A percentile compares a stretch with the other conserved stretches of the same genome.
Conservation (phyloP, 1,284 basidiomycete genomes). For the Athelia sp. region DNA sequence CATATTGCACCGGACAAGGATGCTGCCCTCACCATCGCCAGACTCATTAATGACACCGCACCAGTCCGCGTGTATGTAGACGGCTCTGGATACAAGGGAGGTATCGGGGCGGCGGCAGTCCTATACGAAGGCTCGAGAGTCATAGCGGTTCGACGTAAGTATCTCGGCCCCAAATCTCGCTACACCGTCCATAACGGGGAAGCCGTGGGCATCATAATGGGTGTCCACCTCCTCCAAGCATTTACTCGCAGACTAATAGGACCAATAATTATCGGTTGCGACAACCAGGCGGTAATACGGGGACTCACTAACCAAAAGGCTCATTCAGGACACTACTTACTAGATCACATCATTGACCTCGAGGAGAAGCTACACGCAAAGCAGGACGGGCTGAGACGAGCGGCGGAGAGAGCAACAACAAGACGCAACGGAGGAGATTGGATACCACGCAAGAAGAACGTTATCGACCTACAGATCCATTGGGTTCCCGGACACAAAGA, state of each 20-base stretch:
- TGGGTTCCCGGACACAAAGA: constrained; percentile 15
- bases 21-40: no score
- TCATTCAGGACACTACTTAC: constrained; percentile 3
- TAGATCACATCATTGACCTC: not conserved
- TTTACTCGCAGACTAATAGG: not conserved
- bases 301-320: constrained; percentile 5
- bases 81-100: constrained; percentile 13
- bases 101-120: constrained; percentile 19
- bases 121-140: not conserved
- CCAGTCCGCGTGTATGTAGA: constrained; percentile 10
- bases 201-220: not conserved
- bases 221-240: not conserved
- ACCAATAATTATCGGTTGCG: not conserved
- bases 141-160: not conserved
- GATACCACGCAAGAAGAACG: not conserved
- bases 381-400: not conserved
- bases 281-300: not conserved
- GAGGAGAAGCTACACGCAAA: not conserved
- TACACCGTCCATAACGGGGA: not conserved
- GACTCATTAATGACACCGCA: not conserved
- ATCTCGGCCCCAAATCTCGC: not conserved
- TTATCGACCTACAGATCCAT: not conserved
- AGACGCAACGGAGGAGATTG: not conserved
- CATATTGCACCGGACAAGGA: not conserved
- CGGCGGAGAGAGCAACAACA: not conserved